Evolutionary conservation across 2,329 filamentous ascomycete species (phyloP), one percentile per base, ranked within the genome.

Genomic region (Phialophora verrucosa): DNA sequence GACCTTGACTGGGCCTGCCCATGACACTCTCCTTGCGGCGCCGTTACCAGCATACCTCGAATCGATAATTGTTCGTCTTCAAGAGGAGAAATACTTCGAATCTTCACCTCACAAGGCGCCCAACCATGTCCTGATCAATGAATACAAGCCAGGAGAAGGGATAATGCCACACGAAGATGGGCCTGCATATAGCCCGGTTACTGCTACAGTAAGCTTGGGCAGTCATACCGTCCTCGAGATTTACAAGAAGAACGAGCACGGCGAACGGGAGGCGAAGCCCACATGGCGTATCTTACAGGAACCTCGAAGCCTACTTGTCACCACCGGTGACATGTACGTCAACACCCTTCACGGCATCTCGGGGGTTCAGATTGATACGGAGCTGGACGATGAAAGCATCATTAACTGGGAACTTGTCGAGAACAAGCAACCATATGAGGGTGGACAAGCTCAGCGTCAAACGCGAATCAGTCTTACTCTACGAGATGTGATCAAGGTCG

Each of bases 131-230:
- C 83, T 98, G 44, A 88, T 98, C 72, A 99, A 99, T 75, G 93
- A 97, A 77, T 99, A 98, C 77, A 84, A 84, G 1, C 88, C 91
- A 0, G 92, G 91, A 1, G 87, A 97, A 69, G 94, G 94, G n/a
- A 98, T 98, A 71, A 96, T 97, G 91, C 89, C 93, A 55, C 94
- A 98, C 77, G 95, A 97, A 83, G 94, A 99, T 77, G 95, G 94
- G 1, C 81, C 86, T 8, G 92, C 94, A 10, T 99, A 99, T 76
- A 86, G 91, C 75, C 91, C 91, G 1, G 88, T 96, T 14, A 94
- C 97, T 12, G 95, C 92, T 70, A 98, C 95, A 1, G 89, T 98
- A 69, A 96, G 92, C 79, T 81, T 99, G 7, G 92, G 92, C 0
- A 87, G 87, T 10, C 87, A 87, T 56, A 82, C 96, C 8, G 92